Percentiles rank a stretch among this genome's conserved stretches.
These are phyloP conservation scores for Stentor roeselii DNA, from an alignment of 73 alveolate genomes.

Conservation along the genomic window DNA sequence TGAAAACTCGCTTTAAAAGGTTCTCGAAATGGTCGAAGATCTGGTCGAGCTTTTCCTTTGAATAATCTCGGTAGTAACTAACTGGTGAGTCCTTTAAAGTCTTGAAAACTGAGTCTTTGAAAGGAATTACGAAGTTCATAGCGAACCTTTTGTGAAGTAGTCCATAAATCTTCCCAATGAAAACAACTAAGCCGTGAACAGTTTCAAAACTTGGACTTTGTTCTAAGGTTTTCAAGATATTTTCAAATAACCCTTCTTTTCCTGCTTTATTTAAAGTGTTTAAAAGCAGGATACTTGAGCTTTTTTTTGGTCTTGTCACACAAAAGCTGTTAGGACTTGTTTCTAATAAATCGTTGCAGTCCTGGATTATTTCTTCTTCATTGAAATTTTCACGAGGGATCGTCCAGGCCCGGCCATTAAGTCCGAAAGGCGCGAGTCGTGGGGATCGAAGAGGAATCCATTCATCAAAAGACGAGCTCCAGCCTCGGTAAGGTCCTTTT, in stretches of 20 bases:
- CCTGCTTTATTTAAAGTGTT: constrained; percentile 62
- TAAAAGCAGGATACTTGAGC: constrained; percentile 41
- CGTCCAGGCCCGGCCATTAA: constrained; percentile 34
- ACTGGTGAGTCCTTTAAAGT: constrained; percentile 53
- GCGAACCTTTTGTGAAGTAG: constrained; percentile 57
- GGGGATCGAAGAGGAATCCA: constrained; percentile 70
- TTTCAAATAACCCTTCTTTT: constrained; percentile 53
- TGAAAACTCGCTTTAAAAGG: constrained; percentile 51
- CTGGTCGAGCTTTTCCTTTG: constrained; percentile 65
- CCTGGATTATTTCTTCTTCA: constrained; percentile 58
- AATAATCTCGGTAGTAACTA: constrained; percentile 55
- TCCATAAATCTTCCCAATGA: constrained; percentile 49
- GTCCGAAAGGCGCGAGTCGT: constrained; percentile 36
- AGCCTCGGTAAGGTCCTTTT: constrained; percentile 65
- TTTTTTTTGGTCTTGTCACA: constrained; percentile 63
- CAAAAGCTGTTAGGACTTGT: constrained; percentile 46
- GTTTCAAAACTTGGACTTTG: constrained; percentile 48
- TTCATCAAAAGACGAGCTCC: constrained; percentile 80
- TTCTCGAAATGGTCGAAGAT: constrained; percentile 42
- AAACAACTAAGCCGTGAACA: constrained; percentile 49
- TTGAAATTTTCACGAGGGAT: constrained; percentile 14
- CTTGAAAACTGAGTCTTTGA: constrained; percentile 53
- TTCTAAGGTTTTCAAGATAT: constrained; percentile 52
- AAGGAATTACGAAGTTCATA: constrained; percentile 32
- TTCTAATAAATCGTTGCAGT: constrained; percentile 49